Conservation (phyloP, 2,329 filamentous ascomycete species). For the Verticillium dahliae region DNA sequence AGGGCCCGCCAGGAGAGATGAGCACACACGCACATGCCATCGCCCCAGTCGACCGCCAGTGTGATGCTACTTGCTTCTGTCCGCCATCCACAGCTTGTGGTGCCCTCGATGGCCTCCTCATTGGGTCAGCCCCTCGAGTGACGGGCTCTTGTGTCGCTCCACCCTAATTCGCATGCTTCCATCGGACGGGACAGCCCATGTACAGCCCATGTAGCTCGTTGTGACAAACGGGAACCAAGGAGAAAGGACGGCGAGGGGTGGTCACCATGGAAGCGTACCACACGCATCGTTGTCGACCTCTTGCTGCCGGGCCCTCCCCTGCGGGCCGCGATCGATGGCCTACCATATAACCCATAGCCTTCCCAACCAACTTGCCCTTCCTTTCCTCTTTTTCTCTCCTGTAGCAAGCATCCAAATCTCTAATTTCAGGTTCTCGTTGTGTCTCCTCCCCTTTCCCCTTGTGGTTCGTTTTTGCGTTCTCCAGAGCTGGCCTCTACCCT, state of each 20-base stretch:
- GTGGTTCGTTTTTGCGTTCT: slow-evolving; percentile 26
- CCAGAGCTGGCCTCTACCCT: slow-evolving; percentile 50
- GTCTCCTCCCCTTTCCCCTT: slow-evolving; percentile 26
- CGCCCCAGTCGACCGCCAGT: neutral
- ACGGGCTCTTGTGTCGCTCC: neutral
- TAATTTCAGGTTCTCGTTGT: slow-evolving; percentile 49
- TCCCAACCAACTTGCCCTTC: slow-evolving; percentile 22
- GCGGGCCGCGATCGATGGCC: slow-evolving; percentile 1
- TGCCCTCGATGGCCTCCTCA: neutral
- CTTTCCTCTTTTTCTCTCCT: slow-evolving; percentile 42
- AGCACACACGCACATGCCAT: neutral
- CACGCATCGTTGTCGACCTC: neutral
- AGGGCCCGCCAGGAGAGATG: neutral
- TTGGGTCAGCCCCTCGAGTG: neutral
- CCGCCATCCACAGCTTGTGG: neutral
- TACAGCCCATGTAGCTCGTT: neutral
- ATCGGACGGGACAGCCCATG: neutral
- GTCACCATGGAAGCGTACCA: neutral
- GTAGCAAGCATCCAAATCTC: slow-evolving; percentile 59
- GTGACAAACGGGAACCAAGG: neutral
- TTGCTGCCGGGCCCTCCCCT: slow-evolving; percentile 7
- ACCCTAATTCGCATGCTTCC: neutral
- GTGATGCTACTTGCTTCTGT: neutral
- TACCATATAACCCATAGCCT: slow-evolving; percentile 24
- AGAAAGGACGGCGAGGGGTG: neutral